Evolutionary conservation across 106 monocot species (phyloP).

Genomic region (Phalaenopsis equestris): DNA sequence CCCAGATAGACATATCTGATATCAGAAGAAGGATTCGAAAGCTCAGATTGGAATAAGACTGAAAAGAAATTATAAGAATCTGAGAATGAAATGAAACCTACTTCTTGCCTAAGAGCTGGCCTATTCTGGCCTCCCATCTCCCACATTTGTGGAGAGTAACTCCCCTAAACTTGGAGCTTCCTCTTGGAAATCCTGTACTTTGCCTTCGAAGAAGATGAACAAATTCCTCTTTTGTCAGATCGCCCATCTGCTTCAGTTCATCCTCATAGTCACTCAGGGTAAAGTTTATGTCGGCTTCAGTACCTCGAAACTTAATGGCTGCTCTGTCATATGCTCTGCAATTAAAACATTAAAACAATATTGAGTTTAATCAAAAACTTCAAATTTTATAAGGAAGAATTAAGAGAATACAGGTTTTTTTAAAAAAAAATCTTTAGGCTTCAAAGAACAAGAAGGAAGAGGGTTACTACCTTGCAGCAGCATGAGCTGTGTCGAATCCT

Average conservation of each 20-base stretch:
- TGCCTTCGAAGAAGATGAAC: slow-evolving; percentile 86
- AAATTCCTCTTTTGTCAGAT: slow-evolving; percentile 92
- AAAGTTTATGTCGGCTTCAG: slow-evolving; percentile 15
- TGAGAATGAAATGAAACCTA: slow-evolving; percentile 3
- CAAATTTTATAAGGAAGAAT: background rate
- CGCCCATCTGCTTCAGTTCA: slow-evolving; percentile 19
- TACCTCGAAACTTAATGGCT: slow-evolving; percentile 14
- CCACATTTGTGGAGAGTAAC: slow-evolving; percentile 99
- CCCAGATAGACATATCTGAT: slow-evolving; percentile 83
- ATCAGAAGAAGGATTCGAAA: background rate
- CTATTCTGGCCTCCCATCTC: slow-evolving; percentile 96
- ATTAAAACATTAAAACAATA: background rate
- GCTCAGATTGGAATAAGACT: background rate
- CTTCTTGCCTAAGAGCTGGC: slow-evolving; percentile 95
- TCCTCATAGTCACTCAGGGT: slow-evolving; percentile 14
- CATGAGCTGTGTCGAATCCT: slow-evolving; percentile 79
- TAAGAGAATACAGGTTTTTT: background rate
- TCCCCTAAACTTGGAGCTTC: slow-evolving; percentile 91
- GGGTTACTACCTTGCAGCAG: slow-evolving; percentile 43
- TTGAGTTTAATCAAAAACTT: background rate
- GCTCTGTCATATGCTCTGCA: slow-evolving; percentile 17
- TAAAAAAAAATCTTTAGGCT: background rate
- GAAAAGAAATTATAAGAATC: background rate
- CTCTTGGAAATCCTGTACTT: slow-evolving; percentile 86
- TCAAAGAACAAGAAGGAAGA: background rate